Evolutionary conservation across 805 yeast species (phyloP).

Genomic region (Kodamaea laetipori): DNA sequence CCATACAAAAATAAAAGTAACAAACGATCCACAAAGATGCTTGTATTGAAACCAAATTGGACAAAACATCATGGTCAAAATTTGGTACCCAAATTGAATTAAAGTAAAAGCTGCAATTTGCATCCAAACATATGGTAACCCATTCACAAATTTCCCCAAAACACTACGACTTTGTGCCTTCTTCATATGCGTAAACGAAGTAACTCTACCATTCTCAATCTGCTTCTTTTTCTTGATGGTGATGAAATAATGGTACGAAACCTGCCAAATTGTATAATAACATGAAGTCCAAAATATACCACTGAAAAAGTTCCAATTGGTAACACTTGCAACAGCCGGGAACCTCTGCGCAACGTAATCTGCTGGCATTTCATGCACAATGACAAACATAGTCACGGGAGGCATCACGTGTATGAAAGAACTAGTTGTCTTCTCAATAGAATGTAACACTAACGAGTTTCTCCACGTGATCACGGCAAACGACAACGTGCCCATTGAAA

Average conservation of each 20-base stretch:
- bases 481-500: conserved; percentile 84
- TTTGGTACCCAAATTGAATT: conserved; percentile 85
- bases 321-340: conserved; percentile 73
- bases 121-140: conserved; percentile 75
- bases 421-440: conserved; percentile 88
- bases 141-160: conserved; percentile 76
- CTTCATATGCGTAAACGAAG: conserved; percentile 84
- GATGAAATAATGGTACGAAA: conserved; percentile 85
- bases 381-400: conserved; percentile 81
- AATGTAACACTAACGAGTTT: conserved; percentile 87
- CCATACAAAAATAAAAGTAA: conserved; percentile 69
- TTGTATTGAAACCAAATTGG: conserved; percentile 84
- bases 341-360: conserved; percentile 59
- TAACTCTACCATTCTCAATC: conserved; percentile 81
- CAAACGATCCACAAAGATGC: conserved; percentile 64
- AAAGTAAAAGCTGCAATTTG: conserved; percentile 85
- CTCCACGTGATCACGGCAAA: conserved; percentile 97
- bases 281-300: conserved; percentile 80
- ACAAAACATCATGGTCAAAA: conserved; percentile 83
- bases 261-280: conserved; percentile 88
- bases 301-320: conserved; percentile 66
- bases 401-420: conserved; percentile 91
- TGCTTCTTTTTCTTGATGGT: conserved; percentile 77
- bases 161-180: conserved; percentile 63
- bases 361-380: conserved; percentile 72